Percentiles rank a stretch among this genome's conserved stretches.
These are phyloP conservation scores for Dendrobium nobile DNA, from an alignment of 106 monocot genomes.

Conservation along the genomic window DNA sequence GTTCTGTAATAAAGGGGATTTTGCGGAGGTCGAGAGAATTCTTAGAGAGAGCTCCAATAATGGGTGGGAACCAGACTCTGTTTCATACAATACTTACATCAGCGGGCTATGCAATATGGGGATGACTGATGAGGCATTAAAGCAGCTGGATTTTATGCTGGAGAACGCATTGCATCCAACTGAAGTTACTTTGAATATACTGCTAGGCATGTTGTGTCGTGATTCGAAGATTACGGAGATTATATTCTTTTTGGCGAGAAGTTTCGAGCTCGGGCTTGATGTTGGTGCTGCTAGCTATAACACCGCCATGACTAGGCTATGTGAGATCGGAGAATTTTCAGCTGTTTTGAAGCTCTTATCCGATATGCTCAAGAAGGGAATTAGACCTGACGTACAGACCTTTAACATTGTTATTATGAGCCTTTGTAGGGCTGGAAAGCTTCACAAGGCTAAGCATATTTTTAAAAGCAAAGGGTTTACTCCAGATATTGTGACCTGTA, in stretches of 20 bases:
- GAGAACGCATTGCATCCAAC: constrained; percentile 34
- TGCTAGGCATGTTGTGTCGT: constrained; percentile 35
- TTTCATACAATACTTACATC: constrained; percentile 52
- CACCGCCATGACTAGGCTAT: constrained; percentile 42
- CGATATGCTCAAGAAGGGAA: constrained; percentile 50
- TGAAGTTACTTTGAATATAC: constrained; percentile 43
- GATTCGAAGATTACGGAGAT: constrained; percentile 24
- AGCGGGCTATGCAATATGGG: constrained; percentile 43
- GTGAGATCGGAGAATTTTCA: constrained; percentile 18
- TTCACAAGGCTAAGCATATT: constrained; percentile 27
- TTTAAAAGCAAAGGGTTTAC: constrained; percentile 30
- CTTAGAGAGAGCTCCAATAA: constrained; percentile 21
- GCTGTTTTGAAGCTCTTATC: constrained; percentile 38
- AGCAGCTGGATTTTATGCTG: constrained; percentile 33
- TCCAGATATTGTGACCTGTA: constrained; percentile 37
- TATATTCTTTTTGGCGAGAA: constrained; percentile 26
- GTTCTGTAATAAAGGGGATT: constrained; percentile 34
- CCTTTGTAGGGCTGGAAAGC: constrained; percentile 41
- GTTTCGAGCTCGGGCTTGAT: constrained; percentile 31
- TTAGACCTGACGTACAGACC: constrained; percentile 21
- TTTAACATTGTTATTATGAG: constrained; percentile 51
- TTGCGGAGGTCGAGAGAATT: constrained; percentile 30
- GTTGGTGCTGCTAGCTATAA: constrained; percentile 42
- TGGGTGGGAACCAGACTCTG: constrained; percentile 46
- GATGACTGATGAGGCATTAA: constrained; percentile 26